Evolutionary conservation across 805 yeast genomes (phyloP).

Genomic region (Vanderwaltozyma yarrowii): DNA sequence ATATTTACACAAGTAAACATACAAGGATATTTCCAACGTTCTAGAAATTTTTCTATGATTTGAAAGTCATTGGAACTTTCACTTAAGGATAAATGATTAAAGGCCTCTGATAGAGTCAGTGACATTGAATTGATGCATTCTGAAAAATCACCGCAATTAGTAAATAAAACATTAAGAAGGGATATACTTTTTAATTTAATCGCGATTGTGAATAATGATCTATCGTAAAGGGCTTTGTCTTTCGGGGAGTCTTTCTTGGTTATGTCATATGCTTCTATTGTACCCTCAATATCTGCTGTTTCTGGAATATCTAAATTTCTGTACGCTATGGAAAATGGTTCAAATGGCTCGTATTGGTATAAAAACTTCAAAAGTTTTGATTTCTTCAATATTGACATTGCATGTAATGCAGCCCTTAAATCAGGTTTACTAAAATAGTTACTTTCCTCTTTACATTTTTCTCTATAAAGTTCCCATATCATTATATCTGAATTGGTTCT

Average conservation of each 20-base stretch:
- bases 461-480: too few species aligned
- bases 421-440: too few species aligned
- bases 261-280: slow-evolving; percentile 62
- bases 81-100: slow-evolving; percentile 16
- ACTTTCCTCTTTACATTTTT: too few species aligned
- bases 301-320: slow-evolving; percentile 39
- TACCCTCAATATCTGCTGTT: slow-evolving; percentile 54
- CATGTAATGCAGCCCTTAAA: slow-evolving; percentile 33
- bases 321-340: slow-evolving; percentile 40
- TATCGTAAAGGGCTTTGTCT: slow-evolving; percentile 31
- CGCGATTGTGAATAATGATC: slow-evolving; percentile 56
- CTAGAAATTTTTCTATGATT: too few species aligned
- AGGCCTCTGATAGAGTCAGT: too few species aligned
- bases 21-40: too few species aligned
- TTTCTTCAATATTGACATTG: slow-evolving; percentile 31
- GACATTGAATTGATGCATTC: too few species aligned
- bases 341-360: slow-evolving; percentile 37
- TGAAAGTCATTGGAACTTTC: too few species aligned
- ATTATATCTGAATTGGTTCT: too few species aligned
- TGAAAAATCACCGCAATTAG: slow-evolving; percentile 23
- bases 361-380: slow-evolving; percentile 29
- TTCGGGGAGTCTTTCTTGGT: slow-evolving; percentile 43
- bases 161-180: slow-evolving; percentile 42
- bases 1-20: too few species aligned
- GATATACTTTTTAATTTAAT: slow-evolving; percentile 43